Evolutionary conservation across 495 filamentous ascomycete genomes (phyloP).

Genomic region (Hyaloscypha finlandica): DNA sequence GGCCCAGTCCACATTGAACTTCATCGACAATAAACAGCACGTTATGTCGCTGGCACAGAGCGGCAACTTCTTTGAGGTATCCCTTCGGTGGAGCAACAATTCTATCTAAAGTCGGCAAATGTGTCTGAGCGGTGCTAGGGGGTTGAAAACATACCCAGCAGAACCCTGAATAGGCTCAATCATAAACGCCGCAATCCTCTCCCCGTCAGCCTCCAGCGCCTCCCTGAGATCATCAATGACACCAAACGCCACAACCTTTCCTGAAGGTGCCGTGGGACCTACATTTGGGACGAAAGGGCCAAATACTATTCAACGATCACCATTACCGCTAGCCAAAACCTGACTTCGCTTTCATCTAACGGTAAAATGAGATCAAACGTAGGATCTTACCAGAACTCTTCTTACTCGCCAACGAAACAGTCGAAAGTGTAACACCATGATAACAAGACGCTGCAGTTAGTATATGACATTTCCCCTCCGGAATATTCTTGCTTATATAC

Average conservation of each 20-base stretch:
- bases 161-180: conserved; percentile 6
- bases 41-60: not conserved
- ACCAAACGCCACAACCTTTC: not conserved
- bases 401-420: no score
- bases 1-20: conserved; percentile 2
- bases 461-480: no score
- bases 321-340: no score
- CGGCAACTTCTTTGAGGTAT: not conserved
- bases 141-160: not conserved
- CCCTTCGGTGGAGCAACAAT: no score
- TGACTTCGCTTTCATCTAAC: no score
- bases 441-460: no score
- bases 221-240: not conserved
- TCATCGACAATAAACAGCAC: conserved; percentile 4
- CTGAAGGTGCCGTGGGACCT: not conserved
- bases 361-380: no score
- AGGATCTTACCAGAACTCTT: no score
- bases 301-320: not conserved
- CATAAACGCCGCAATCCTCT: not conserved
- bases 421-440: no score
- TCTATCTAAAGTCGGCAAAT: no score
- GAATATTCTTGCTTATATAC: no score
- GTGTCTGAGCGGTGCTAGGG: not conserved
- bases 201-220: not conserved
- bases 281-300: not conserved